A percentile compares a stretch with the other conserved stretches of the same genome.
Evolutionary conservation across 2,329 filamentous ascomycete species (phyloP).

Genomic region (Coniosporium tulheliwenetii): DNA sequence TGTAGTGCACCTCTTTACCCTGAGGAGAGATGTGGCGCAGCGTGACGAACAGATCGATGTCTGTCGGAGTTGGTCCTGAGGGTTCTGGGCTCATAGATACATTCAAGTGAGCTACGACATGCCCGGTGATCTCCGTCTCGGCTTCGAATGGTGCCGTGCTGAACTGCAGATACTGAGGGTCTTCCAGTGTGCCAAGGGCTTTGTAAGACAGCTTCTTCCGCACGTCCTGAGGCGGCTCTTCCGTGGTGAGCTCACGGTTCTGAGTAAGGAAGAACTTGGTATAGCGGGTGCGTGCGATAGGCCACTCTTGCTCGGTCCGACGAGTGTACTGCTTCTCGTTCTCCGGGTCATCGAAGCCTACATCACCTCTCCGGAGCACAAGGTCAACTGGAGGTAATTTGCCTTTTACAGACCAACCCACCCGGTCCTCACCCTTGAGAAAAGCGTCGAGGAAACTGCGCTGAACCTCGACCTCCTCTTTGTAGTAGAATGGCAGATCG

Average conservation of each 20-base stretch:
- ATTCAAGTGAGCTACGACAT: conserved; percentile 48
- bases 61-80: conserved; percentile 25
- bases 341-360: conserved; percentile 49
- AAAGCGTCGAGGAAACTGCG: conserved; percentile 55
- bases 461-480: conserved; percentile 52
- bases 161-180: conserved; percentile 41
- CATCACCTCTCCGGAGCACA: conserved; percentile 48
- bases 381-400: conserved; percentile 45
- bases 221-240: conserved; percentile 11
- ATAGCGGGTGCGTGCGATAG: conserved; percentile 49
- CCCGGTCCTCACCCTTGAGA: conserved; percentile 48
- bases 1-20: conserved; percentile 46
- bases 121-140: conserved; percentile 56
- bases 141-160: conserved; percentile 38
- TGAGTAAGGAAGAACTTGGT: conserved; percentile 44
- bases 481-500: conserved; percentile 58
- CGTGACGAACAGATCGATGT: conserved; percentile 49
- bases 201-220: conserved; percentile 36
- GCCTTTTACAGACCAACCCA: conserved; percentile 43
- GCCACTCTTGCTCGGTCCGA: conserved; percentile 48
- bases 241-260: conserved; percentile 22
- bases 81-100: conserved; percentile 35
- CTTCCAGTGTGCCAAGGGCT: conserved; percentile 41
- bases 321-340: conserved; percentile 40
- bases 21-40: conserved; percentile 40